phyloP scores from a whole-genome alignment of 1,284 basidiomycete genomes.

The Pyrrhoderma noxium region DNA sequence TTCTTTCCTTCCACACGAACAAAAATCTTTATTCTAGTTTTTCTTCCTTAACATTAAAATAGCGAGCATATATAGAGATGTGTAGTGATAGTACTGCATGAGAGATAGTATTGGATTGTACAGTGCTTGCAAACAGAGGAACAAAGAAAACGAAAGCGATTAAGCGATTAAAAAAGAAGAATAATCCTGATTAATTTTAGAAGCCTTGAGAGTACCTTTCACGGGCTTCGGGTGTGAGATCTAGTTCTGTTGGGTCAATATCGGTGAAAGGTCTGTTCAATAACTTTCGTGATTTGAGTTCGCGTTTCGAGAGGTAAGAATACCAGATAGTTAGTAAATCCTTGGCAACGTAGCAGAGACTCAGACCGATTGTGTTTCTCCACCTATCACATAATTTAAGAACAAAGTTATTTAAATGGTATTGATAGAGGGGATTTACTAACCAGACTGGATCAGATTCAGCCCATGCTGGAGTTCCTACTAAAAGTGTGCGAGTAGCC shows the following conservation, averaged over 20 bases:
- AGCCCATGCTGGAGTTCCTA: conserved; percentile 52
- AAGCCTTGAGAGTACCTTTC: background rate
- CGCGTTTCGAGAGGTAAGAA: conserved; percentile 59
- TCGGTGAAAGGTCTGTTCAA: conserved; percentile 64
- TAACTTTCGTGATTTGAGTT: conserved; percentile 56
- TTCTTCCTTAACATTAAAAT: too few relatives aligned
- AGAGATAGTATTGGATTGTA: too few relatives aligned
- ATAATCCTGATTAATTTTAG: too few relatives aligned
- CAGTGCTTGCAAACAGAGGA: background rate
- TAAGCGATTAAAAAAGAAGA: too few relatives aligned
- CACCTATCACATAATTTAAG: conserved; percentile 39
- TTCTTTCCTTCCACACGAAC: background rate
- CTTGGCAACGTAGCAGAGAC: conserved; percentile 50
- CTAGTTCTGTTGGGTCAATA: conserved; percentile 55
- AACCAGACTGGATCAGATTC: conserved; percentile 69
- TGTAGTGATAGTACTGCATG: too few relatives aligned
- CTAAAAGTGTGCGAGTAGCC: conserved; percentile 41
- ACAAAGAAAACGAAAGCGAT: background rate
- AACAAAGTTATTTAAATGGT: background rate
- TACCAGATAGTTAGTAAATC: conserved; percentile 60
- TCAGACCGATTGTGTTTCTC: conserved; percentile 65
- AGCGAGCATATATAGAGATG: background rate
- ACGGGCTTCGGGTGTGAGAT: conserved; percentile 27
- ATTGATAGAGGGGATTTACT: conserved; percentile 22
- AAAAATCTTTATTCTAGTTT: too few relatives aligned